Conservation (phyloP, 1,139 yeast species). For the Lodderomyces pseudojiufengensis region DNA sequence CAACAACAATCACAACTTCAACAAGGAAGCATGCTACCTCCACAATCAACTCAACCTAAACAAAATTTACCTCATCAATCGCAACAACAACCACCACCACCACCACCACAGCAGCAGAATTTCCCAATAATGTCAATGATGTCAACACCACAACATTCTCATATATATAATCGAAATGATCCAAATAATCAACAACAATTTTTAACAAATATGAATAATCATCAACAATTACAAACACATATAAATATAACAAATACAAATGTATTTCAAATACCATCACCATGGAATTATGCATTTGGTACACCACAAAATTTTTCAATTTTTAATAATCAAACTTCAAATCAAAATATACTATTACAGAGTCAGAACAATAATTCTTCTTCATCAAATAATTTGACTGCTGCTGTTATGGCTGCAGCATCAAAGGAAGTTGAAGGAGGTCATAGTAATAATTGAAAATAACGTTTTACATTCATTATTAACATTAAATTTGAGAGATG, state of each 20-base stretch:
- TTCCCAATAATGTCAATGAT: conserved; percentile 31
- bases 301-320: conserved; percentile 6
- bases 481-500: no score
- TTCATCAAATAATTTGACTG: no score
- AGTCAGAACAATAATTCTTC: no score
- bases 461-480: no score
- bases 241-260: no score
- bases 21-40: background rate
- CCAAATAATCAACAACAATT: conserved; percentile 1
- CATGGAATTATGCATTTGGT: conserved; percentile 5
- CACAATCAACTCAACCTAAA: background rate
- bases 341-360: no score
- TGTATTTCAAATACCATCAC: conserved; percentile 4
- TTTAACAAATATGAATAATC: background rate
- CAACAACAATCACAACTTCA: conserved; percentile 13
- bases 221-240: background rate
- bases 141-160: conserved; percentile 43
- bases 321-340: conserved; percentile 4
- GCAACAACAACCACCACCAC: conserved; percentile 9
- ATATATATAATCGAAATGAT: conserved; percentile 3
- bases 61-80: conserved; percentile 6
- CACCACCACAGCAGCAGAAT: conserved; percentile 7
- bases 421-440: no score
- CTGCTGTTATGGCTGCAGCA: no score
- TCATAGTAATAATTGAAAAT: no score